Base-by-base conservation (phyloP, 2,329 filamentous ascomycete species). In the Ophiostoma himal-ulmi region DNA sequence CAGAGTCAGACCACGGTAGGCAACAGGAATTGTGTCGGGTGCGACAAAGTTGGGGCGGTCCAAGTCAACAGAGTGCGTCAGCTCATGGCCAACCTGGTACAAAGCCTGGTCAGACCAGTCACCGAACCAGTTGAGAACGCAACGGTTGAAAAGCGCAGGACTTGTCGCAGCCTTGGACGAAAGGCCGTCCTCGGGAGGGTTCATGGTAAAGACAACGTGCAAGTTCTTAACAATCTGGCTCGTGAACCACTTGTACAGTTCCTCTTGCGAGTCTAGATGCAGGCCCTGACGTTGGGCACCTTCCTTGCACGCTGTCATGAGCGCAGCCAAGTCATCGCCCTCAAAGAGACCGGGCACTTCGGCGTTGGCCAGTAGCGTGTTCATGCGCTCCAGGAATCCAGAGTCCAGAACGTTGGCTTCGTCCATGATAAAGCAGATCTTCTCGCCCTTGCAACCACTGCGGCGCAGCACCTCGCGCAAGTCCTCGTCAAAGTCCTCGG, bases 351-450 rank as follows among this genome's bases (percentile, higher is more conserved):
- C 95, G 22, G 95, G 95, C 13, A 99, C 95, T 81, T 99, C 96
- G n/a, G 96, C 95, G 78, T 99, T 99, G 76, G 95, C 96, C 72
- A 99, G 89, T 68, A 99, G 82, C 0, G 95, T 99, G 79, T 99
- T 99, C 95, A 99, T 99, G 76, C 96, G 90, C 80, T 99, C 95
- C 70, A 99, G 81, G 88, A 99, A 99, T 69, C 95, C 95, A 62
- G 95, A 99, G 80, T 99, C 95, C 37, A 99, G 86, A 48, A 99
- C 95, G 76, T 99, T 99, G 11, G 94, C 91, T 82, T 99, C 95
- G 78, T 99, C 95, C 94, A 99, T 98, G 83, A 99, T 97, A 84
- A 99, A 99, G 82, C 96, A 99, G 67, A 99, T 96, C 84, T 98
- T 98, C 79, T 99, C 95, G 48, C 95, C 95, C 83, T 97, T 97